Conservation (phyloP, 805 yeast species). For the Vanderwaltozyma verrucispora region DNA sequence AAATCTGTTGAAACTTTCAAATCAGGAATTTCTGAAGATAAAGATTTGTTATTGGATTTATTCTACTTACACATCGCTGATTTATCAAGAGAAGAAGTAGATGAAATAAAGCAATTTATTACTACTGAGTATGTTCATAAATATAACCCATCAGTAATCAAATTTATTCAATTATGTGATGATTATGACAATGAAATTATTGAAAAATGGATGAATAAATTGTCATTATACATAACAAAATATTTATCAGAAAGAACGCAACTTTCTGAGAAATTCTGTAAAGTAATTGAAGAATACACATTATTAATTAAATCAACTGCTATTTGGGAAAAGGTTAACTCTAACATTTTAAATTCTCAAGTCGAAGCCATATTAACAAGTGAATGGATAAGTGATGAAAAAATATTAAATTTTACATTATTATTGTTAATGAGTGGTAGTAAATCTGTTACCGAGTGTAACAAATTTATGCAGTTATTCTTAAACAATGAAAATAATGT, state of each 20-base stretch:
- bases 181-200: constrained; percentile 12
- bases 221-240: constrained; percentile 52
- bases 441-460: constrained; percentile 31
- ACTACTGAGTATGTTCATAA: constrained; percentile 21
- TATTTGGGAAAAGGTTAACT: constrained; percentile 35
- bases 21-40: neutral
- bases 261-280: constrained; percentile 20
- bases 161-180: constrained; percentile 13
- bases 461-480: constrained; percentile 52
- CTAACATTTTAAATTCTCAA: constrained; percentile 46
- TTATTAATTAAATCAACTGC: constrained; percentile 23
- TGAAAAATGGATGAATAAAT: constrained; percentile 45
- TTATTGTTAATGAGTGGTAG: constrained; percentile 32
- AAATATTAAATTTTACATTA: constrained; percentile 38
- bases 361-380: constrained; percentile 47
- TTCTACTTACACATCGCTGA: constrained; percentile 4
- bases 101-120: constrained; percentile 19
- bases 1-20: neutral
- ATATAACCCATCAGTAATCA: constrained; percentile 23
- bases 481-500: constrained; percentile 40
- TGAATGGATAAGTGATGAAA: constrained; percentile 35
- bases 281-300: constrained; percentile 29
- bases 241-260: constrained; percentile 41
- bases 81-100: constrained; percentile 16
- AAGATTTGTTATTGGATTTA: constrained; percentile 3